Evolutionary conservation across 106 monocot species (phyloP).

Genomic region (Dioscorea zingiberensis): DNA sequence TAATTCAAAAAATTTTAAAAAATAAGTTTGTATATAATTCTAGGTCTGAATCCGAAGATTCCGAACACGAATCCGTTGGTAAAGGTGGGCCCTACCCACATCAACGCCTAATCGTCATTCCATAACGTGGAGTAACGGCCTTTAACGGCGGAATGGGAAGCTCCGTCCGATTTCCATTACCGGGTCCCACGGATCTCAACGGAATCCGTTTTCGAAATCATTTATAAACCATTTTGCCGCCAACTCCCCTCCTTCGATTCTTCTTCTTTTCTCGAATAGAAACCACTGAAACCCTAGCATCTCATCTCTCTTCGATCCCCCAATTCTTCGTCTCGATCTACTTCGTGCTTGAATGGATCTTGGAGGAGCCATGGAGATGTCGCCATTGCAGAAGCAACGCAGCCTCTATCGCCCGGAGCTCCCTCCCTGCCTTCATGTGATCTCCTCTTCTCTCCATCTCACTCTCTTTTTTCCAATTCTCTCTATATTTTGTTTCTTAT

Average conservation of each 20-base stretch:
- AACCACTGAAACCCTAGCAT: background rate
- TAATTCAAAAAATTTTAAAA: too few species aligned
- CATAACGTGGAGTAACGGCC: too few species aligned
- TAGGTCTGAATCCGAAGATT: too few species aligned
- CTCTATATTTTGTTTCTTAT: too few species aligned
- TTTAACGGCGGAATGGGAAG: too few species aligned
- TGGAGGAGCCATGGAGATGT: constrained; percentile 28
- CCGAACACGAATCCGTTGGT: too few species aligned
- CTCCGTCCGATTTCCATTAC: background rate
- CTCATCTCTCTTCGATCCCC: background rate
- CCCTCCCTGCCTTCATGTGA: constrained; percentile 37
- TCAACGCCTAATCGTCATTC: too few species aligned
- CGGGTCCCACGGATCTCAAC: constrained; percentile 10
- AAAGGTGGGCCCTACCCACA: too few species aligned
- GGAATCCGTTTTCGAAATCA: background rate
- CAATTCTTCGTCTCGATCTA: background rate
- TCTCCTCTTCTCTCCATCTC: background rate
- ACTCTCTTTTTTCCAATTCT: background rate
- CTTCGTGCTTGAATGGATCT: constrained; percentile 7
- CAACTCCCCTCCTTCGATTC: background rate
- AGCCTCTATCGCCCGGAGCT: constrained; percentile 28
- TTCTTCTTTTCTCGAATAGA: background rate
- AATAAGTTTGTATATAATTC: too few species aligned
- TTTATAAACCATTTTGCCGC: background rate
- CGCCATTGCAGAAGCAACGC: constrained; percentile 29